Base-by-base conservation (phyloP, 805 yeast species). In the Ogataea paradorogensis region DNA sequence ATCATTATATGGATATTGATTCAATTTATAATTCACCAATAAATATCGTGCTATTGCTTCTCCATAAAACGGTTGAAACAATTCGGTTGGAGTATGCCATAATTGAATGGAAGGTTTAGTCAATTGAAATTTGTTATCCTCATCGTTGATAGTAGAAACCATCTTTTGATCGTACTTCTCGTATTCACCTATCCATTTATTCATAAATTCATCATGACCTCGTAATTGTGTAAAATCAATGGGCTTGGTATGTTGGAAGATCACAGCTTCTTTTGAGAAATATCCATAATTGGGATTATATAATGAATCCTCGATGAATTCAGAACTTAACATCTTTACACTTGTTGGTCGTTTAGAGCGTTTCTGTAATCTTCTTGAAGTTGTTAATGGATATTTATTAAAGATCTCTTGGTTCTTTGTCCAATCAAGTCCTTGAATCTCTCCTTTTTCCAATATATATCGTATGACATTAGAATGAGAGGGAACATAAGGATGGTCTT, bases 71-170 rank as follows among this genome's bases (percentile, higher is more conserved):
- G 96, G 95, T 46, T 80, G 80, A 62, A 87, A 87, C 31, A 87
- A 66, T 59, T 88, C 95, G 0, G 93, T 83, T 1, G 95, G 95
- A 0, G 95, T 87, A 56, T 87, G 95, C 95, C 95, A 87, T 33
- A 85, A 61, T 60, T 87, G 95, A 11, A 78, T 48, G 1, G 80
- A 71, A 4, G 67, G 67, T 37, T 66, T 61, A 31, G 51, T 51
- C 37, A 44, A 43, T 32, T 52, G 56, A 43, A 48, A 51, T 15
- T 45, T 51, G 16, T 44, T 48, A 29, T 40, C 35, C 23, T 50
- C 34, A 41, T 53, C 56, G 8, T 45, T 45, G 25, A 54, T 37
- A 6, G 47, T 50, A 13, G 61, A 53, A 2, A 48, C 31, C 14
- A 45, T 49, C 33, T 47, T 54, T 34, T 53, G 33, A 50, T 76